Evolutionary conservation across 345 rosid genomes (phyloP).

Genomic region (Camelina neglecta): DNA sequence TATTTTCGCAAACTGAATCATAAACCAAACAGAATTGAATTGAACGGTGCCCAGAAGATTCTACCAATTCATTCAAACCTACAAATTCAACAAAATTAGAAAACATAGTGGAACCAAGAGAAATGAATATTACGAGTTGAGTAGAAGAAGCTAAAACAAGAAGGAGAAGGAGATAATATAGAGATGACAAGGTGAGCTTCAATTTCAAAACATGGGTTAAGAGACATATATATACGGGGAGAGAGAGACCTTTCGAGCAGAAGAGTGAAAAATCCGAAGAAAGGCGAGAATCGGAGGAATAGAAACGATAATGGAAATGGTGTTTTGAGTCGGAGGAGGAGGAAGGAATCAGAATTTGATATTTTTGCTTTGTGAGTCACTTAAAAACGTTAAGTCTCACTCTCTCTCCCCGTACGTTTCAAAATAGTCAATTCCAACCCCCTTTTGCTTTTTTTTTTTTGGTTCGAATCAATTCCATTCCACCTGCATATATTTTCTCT

Average conservation of each 20-base stretch:
- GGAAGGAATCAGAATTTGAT: conserved; percentile 35
- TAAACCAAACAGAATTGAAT: conserved; percentile 13
- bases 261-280: conserved; percentile 45
- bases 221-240: background rate
- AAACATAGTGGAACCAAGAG: background rate
- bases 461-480: conserved; percentile 21
- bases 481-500: background rate
- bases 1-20: conserved; percentile 18
- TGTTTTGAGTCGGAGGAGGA: conserved; percentile 12
- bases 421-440: conserved; percentile 20
- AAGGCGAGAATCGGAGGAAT: conserved; percentile 38
- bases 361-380: conserved; percentile 23
- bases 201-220: background rate
- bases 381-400: conserved; percentile 5
- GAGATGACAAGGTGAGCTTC: background rate
- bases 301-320: conserved; percentile 24
- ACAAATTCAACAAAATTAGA: background rate
- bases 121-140: conserved; percentile 32
- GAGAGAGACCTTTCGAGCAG: conserved; percentile 43
- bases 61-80: background rate
- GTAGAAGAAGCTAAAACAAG: conserved; percentile 9
- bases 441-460: background rate
- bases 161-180: background rate
- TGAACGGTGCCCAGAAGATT: conserved; percentile 10
- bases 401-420: conserved; percentile 14